Conservation (phyloP, 768 basidiomycete genomes). For the Daedalea quercina region DNA sequence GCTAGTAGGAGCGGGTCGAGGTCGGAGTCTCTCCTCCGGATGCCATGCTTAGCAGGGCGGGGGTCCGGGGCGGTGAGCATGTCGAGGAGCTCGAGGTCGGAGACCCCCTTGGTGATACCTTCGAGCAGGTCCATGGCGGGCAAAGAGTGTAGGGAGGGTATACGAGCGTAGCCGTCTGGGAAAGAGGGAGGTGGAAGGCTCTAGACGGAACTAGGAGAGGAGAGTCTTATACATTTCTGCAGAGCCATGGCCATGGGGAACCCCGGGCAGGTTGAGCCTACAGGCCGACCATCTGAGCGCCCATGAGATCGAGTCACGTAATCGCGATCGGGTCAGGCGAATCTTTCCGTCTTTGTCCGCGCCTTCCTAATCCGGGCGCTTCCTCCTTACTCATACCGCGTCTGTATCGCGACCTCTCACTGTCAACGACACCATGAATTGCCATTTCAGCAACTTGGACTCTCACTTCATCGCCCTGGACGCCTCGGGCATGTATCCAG, state of each 20-base stretch:
- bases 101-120: slow-evolving; percentile 19
- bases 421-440: background rate
- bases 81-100: slow-evolving; percentile 62
- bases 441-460: background rate
- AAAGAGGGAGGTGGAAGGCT: background rate
- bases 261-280: background rate
- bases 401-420: background rate
- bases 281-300: background rate
- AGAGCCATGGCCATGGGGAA: background rate
- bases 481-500: background rate
- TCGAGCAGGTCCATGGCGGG: background rate
- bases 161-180: background rate
- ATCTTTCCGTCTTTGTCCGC: background rate
- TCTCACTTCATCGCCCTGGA: background rate
- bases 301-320: background rate
- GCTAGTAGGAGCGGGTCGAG: slow-evolving; percentile 78
- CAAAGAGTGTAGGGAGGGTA: background rate
- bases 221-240: background rate
- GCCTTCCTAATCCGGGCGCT: background rate
- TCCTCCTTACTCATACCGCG: background rate
- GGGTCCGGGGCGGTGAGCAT: slow-evolving; percentile 41
- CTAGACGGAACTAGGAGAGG: background rate
- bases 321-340: background rate
- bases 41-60: slow-evolving; percentile 37
- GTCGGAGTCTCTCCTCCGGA: slow-evolving; percentile 61